Base-by-base conservation (phyloP, 192 early-diverging fungal species). In the Coemansia sp. region DNA sequence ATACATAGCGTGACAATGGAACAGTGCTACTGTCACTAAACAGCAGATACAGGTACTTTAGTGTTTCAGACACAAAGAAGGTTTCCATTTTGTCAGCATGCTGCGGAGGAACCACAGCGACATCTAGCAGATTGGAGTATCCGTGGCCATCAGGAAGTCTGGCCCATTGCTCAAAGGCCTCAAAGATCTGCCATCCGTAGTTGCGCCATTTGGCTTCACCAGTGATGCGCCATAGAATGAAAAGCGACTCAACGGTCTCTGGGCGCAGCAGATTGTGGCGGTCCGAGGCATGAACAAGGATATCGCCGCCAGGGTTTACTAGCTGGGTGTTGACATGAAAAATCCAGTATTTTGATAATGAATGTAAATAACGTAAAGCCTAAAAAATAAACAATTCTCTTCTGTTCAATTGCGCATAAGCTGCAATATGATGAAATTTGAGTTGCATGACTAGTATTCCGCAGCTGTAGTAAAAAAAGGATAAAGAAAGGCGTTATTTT, bases 31-130 rank as follows among this genome's bases (percentile, higher is more conserved):
- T 73, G 20, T 88, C 77, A 41, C 81, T 84, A 74, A 94, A 97
- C 49, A 97, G 85, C 71, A 98, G 69, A 71, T 91, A 98, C 17
- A 94, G 79, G 71, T 98, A 98, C 81, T 98, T 98, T 65, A 98
- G 86, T 2, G 95, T 96, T 71, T 98, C 96, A 1, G 95, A 92
- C 54, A 96, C 82, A 69, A 95, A 95, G 74, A 94, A 98, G 46
- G 89, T 90, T 60, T 85, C 82, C 72, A 85, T 75, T 40, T 61
- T 68, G 48, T 81, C 75, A 6, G 61, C 48, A 19, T 63, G 63
- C 12, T 46, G 38, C 0, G 81, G 76, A 20, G 76, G 81, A 20
- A 73, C 54, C 39, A 50, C 44, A 0, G 60, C 70, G 20, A 78
- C 61, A 39, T 77, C 73, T 38, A 50, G 12, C 68, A 90, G 60